phyloP scores from a whole-genome alignment of 1,139 yeast species.

The Hanseniaspora gamundiae region DNA sequence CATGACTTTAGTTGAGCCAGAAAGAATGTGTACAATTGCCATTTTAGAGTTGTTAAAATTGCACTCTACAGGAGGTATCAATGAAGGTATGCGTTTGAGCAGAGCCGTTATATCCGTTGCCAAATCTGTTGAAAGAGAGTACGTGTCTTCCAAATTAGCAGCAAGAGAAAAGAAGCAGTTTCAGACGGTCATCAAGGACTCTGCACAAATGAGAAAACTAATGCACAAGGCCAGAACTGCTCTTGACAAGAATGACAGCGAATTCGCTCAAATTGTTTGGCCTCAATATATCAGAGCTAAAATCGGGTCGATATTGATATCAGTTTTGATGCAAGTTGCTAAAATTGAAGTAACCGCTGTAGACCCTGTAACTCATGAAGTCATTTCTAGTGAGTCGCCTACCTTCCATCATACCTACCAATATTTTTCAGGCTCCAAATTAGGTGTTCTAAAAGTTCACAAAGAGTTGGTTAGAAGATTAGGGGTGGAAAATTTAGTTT shows the following conservation, averaged over 20 bases:
- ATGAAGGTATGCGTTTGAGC: conserved; percentile 80
- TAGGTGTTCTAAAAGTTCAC: conserved; percentile 77
- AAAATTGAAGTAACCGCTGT: conserved; percentile 63
- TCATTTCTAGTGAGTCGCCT: conserved; percentile 63
- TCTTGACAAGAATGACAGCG: conserved; percentile 26
- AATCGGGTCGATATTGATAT: conserved; percentile 69
- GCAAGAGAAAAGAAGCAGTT: conserved; percentile 44
- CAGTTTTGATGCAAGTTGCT: conserved; percentile 71
- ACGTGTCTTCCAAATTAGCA: conserved; percentile 52
- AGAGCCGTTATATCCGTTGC: conserved; percentile 76
- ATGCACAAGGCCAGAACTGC: conserved; percentile 25
- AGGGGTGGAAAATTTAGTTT: conserved; percentile 53
- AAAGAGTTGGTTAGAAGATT: conserved; percentile 51
- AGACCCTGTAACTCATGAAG: conserved; percentile 65
- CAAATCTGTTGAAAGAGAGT: conserved; percentile 74
- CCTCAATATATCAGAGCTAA: conserved; percentile 60
- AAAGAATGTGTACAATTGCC: conserved; percentile 72
- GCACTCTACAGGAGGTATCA: conserved; percentile 62
- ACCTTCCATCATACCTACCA: conserved; percentile 87
- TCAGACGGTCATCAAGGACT: conserved; percentile 27
- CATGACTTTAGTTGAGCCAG: conserved; percentile 56
- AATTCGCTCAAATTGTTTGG: conserved; percentile 38
- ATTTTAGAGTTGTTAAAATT: conserved; percentile 70
- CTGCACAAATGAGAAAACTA: conserved; percentile 24
- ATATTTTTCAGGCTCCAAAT: conserved; percentile 60